Conservation (phyloP, 177 flowering plant genomes). For the Vitis hybrid region DNA sequence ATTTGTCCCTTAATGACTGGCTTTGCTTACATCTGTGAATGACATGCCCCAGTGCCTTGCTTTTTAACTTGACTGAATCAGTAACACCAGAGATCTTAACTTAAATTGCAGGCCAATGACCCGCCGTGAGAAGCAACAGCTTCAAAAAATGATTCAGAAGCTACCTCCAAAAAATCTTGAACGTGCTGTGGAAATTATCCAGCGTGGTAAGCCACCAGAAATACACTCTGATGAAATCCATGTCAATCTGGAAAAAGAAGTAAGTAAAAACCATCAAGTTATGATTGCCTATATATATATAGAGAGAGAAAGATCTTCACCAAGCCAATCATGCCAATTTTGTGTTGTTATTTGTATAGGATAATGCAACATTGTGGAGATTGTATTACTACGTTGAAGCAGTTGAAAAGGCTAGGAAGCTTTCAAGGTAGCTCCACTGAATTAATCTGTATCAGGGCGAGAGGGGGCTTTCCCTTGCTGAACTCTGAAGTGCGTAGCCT, state of each 20-base stretch:
- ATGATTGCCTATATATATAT: neutral
- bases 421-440: constrained; percentile 1
- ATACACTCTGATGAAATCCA: constrained; percentile 29
- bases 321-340: too few relatives aligned
- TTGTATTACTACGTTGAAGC: constrained; percentile 56
- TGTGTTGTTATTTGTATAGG: constrained; percentile 38
- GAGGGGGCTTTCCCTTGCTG: too few relatives aligned
- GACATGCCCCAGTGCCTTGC: neutral
- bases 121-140: constrained; percentile 55
- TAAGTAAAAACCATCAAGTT: constrained; percentile 15
- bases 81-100: neutral
- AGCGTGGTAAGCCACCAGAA: constrained; percentile 26
- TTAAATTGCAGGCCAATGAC: constrained; percentile 58
- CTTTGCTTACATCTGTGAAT: neutral
- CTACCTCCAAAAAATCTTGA: constrained; percentile 55
- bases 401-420: constrained; percentile 45
- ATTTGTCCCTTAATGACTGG: too few relatives aligned
- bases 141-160: constrained; percentile 47
- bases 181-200: constrained; percentile 59
- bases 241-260: constrained; percentile 67
- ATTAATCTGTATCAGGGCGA: too few relatives aligned
- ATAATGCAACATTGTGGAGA: constrained; percentile 65
- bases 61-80: neutral
- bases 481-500: too few relatives aligned
- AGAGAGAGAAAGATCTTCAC: too few relatives aligned